Evolutionary conservation across 2,329 filamentous ascomycete species (phyloP), one percentile per base, ranked within the genome.

Genomic region (Colletotrichum sp.): DNA sequence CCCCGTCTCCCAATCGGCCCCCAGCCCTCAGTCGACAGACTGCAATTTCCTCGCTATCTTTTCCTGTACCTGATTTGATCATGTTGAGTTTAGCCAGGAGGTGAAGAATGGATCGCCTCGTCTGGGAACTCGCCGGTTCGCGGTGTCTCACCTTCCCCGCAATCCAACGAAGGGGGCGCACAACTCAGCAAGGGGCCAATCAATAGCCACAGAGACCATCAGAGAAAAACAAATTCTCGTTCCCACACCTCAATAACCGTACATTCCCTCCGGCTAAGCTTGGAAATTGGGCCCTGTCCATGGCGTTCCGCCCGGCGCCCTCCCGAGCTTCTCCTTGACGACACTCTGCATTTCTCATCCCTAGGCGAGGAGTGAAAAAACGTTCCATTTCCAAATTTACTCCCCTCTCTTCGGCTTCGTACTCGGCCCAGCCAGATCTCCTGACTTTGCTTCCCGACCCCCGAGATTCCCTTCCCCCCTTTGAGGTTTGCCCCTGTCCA

Each of bases 61-160:
- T 21, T 32, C 63, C 63, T 61, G 43, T 63, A 36, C 30, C 43
- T 76, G 48, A 43, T 21, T 34, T 30, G 64, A 30, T 60, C 32
- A 13, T 48, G 18, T 59, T 69, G 18, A 10, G 43, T 36, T 68
- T 65, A 57, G 59, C 57, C 59, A 60, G 59, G 71, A 67, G 59
- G 70, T 74, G 28, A 76, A 68, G 74, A 74, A 76, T 76, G 70
- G 74, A 76, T 76, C 74, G 43, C 65, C 71, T 64, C 26, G 28
- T 32, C n/a, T 30, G 48, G 57, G 69, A 72, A 48, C 63, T 75
- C 69, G 26, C n/a, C 48, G 64, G 48, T 39, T 66, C 21, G 48
- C 59, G 61, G 9, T 76, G 74, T 76, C 74, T 76, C 70, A 76
- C 64, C 36, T 61, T 73, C 70, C 68, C 74, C 74, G 59, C 74